Conservation (phyloP, 2,329 filamentous ascomycete genomes). For the Orbilia brochopaga region DNA sequence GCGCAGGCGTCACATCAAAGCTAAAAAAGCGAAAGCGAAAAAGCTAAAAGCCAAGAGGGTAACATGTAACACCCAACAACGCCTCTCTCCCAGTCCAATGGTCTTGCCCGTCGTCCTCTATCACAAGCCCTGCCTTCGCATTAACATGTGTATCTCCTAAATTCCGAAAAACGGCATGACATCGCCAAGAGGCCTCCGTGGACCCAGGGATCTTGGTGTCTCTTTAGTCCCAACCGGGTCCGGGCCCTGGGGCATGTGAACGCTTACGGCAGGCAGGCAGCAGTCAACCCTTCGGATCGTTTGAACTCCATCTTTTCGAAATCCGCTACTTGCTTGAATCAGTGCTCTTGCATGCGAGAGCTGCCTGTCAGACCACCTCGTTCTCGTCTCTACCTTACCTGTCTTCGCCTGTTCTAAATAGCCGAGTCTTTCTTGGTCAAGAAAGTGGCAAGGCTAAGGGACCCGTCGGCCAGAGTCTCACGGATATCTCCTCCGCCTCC, state of each 20-base stretch:
- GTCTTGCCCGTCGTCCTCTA: conserved; percentile 27
- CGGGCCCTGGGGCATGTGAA: conserved; percentile 37
- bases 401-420: conserved; percentile 49
- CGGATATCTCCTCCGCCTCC: conserved; percentile 29
- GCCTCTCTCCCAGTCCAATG: conserved; percentile 2
- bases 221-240: conserved; percentile 26
- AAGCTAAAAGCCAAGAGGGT: not conserved
- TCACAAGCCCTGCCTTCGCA: conserved; percentile 49
- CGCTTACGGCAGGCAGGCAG: conserved; percentile 29
- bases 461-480: conserved; percentile 13
- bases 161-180: conserved; percentile 50
- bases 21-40: no score
- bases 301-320: conserved; percentile 32
- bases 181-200: conserved; percentile 38
- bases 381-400: conserved; percentile 32
- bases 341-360: conserved; percentile 40
- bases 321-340: conserved; percentile 36
- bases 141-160: conserved; percentile 47
- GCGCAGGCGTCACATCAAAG: conserved; percentile 19
- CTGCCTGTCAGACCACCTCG: conserved; percentile 43
- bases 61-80: no score
- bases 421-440: conserved; percentile 39
- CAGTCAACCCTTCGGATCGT: conserved; percentile 47
- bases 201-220: conserved; percentile 36
- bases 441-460: conserved; percentile 27